Evolutionary conservation across 257 asterid species (phyloP).

Genomic region (Echites panduratus): DNA sequence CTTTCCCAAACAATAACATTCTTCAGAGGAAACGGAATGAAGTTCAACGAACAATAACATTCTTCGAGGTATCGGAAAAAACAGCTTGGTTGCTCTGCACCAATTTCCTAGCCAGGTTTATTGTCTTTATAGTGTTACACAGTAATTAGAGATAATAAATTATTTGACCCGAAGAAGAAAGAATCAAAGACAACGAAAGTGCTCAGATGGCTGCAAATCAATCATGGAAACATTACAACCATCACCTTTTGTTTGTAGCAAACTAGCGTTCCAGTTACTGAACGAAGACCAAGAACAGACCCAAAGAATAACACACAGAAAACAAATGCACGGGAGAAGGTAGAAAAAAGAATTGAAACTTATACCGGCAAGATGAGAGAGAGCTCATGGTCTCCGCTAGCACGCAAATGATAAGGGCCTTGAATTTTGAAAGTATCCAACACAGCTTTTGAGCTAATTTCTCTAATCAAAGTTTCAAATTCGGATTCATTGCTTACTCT

Average conservation of each 20-base stretch:
- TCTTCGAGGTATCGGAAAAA: neutral
- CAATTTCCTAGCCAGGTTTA: neutral
- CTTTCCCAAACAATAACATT: neutral
- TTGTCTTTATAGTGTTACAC: neutral
- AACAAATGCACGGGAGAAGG: neutral
- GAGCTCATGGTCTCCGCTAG: conserved; percentile 44
- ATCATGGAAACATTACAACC: neutral
- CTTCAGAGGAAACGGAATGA: neutral
- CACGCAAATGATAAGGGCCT: conserved; percentile 66
- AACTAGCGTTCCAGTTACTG: neutral
- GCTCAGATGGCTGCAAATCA: neutral
- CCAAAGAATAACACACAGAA: too few species aligned
- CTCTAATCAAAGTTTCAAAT: conserved; percentile 46
- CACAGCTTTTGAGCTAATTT: conserved; percentile 36
- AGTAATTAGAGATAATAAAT: neutral
- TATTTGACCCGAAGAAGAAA: neutral
- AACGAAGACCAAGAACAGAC: neutral
- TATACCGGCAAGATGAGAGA: conserved; percentile 59
- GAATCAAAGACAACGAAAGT: neutral
- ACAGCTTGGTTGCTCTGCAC: neutral
- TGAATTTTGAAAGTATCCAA: conserved; percentile 47
- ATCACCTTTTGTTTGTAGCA: too few species aligned
- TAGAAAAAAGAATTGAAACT: neutral
- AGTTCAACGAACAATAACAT: neutral
- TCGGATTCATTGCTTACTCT: conserved; percentile 14